Conservation (phyloP, 371 early-diverging fungal species). For the Mortierella sp. region DNA sequence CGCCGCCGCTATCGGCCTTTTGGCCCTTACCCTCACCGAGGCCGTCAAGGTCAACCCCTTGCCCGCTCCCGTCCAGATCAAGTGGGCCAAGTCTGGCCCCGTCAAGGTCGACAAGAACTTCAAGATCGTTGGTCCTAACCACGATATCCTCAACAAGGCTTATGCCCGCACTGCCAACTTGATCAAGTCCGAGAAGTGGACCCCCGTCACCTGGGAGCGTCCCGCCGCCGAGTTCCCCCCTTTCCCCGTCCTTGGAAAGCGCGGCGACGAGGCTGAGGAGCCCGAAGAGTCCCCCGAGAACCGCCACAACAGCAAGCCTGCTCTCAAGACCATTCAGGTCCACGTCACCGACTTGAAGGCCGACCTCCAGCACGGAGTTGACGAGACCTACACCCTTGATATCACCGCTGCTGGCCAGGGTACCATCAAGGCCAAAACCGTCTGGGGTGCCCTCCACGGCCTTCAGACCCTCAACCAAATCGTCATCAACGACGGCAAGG, state of each 20-base stretch:
- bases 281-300: background rate
- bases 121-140: slow-evolving; percentile 43
- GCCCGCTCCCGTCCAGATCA: slow-evolving; percentile 45
- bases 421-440: slow-evolving; percentile 71
- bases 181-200: slow-evolving; percentile 51
- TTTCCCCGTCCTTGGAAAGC: slow-evolving; percentile 41
- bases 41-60: slow-evolving; percentile 56
- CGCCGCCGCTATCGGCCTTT: slow-evolving; percentile 54
- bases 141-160: slow-evolving; percentile 48
- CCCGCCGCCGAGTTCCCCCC: slow-evolving; percentile 29
- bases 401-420: slow-evolving; percentile 65
- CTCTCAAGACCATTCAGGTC: slow-evolving; percentile 54
- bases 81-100: slow-evolving; percentile 46
- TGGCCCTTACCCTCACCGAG: slow-evolving; percentile 53
- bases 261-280: slow-evolving; percentile 17
- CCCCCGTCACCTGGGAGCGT: slow-evolving; percentile 44
- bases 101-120: slow-evolving; percentile 54
- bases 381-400: slow-evolving; percentile 78
- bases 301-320: background rate
- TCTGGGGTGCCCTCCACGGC: slow-evolving; percentile 84
- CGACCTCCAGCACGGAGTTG: slow-evolving; percentile 63
- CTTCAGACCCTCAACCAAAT: slow-evolving; percentile 85
- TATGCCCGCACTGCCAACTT: slow-evolving; percentile 38
- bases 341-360: slow-evolving; percentile 55
- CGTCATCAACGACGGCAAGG: slow-evolving; percentile 59